A percentile compares a stretch with the other conserved stretches of the same genome.
Evolutionary conservation across 108 stramenopile species (phyloP).

Genomic region (Cafeteria roenbergensis): DNA sequence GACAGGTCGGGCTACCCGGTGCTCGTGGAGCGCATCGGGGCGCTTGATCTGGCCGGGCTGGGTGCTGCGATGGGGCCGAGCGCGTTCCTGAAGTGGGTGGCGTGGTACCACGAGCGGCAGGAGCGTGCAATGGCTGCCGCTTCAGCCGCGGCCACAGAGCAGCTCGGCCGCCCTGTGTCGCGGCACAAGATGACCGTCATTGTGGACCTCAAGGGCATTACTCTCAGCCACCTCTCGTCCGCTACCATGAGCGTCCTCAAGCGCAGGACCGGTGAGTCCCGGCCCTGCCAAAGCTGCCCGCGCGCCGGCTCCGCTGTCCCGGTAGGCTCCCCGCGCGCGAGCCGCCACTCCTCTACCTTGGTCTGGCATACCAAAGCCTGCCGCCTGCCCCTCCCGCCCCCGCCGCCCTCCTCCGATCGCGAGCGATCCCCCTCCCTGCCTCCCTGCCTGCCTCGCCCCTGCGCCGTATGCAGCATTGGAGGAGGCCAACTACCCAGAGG

Average conservation of each 20-base stretch:
- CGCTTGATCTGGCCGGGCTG: background rate
- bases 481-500: background rate
- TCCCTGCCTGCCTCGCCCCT: too few species aligned
- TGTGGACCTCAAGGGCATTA: background rate
- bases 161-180: background rate
- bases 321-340: too few species aligned
- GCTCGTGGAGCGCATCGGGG: background rate
- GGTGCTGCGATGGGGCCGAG: background rate
- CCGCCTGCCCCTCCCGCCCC: too few species aligned
- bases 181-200: background rate
- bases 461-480: too few species aligned
- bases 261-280: background rate
- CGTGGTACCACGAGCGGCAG: background rate
- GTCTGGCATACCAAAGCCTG: too few species aligned
- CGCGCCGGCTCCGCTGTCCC: too few species aligned
- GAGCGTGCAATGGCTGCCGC: too few species aligned
- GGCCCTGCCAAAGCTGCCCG: too few species aligned
- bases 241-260: background rate
- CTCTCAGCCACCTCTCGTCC: background rate
- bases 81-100: background rate
- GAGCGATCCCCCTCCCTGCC: too few species aligned
- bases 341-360: too few species aligned
- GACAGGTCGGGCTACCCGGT: background rate
- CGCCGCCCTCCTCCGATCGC: too few species aligned
- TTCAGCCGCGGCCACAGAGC: background rate